Percentiles rank a stretch among this genome's conserved stretches.
phyloP scores from a whole-genome alignment of 257 asterid species.

The Salvia rosmarinus region DNA sequence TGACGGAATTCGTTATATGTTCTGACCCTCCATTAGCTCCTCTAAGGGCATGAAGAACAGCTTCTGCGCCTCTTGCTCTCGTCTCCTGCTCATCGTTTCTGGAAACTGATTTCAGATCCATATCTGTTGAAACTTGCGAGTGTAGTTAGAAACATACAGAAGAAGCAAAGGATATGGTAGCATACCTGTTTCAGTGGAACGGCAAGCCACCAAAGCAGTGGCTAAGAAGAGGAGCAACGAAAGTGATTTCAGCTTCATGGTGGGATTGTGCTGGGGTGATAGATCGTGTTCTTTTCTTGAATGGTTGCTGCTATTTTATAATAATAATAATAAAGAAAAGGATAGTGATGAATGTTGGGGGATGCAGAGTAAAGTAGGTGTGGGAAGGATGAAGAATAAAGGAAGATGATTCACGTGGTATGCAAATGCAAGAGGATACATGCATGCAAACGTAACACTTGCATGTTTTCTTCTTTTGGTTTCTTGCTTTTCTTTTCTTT shows the following conservation, averaged over 20 bases:
- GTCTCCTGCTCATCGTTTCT: neutral
- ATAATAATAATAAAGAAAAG: no score
- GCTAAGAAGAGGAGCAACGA: conserved; percentile 28
- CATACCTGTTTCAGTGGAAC: conserved; percentile 27
- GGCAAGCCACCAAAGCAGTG: conserved; percentile 21
- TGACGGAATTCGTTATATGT: conserved; percentile 17
- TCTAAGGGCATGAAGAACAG: conserved; percentile 25
- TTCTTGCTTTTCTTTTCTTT: neutral
- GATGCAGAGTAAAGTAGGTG: no score
- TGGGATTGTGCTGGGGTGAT: neutral
- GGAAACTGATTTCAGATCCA: neutral
- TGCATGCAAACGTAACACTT: neutral
- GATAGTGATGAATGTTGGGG: conserved; percentile 8
- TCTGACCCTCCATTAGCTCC: conserved; percentile 37
- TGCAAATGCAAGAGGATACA: neutral
- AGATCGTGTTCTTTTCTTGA: neutral
- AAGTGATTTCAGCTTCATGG: conserved; percentile 33
- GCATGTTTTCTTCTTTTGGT: neutral
- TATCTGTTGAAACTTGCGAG: neutral
- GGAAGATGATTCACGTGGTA: conserved; percentile 20
- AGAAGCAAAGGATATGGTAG: neutral
- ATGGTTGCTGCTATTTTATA: conserved; percentile 13
- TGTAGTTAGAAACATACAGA: neutral
- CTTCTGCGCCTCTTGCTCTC: conserved; percentile 1
- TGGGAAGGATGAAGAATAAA: conserved; percentile 1